Evolutionary conservation across 306 rosid genomes (phyloP).

Genomic region (Cercis canadensis): DNA sequence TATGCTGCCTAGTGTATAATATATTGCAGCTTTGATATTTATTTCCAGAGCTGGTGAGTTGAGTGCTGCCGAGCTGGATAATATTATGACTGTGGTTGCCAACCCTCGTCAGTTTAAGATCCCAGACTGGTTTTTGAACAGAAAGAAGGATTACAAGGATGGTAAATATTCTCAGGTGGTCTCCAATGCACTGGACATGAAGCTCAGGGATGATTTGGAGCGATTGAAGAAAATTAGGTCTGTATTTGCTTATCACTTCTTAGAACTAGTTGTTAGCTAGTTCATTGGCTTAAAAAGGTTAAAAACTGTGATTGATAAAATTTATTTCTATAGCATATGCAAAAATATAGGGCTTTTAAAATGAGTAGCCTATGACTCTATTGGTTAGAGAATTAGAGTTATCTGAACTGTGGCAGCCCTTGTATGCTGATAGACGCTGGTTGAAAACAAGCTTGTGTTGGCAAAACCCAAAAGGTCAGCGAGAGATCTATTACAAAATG

Average conservation of each 20-base stretch:
- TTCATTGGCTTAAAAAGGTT: too few relatives aligned
- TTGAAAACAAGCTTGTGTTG: background rate
- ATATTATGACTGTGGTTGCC: slow-evolving; percentile 53
- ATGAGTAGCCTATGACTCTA: background rate
- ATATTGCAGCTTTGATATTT: background rate
- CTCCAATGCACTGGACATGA: slow-evolving; percentile 56
- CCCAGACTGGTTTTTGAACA: slow-evolving; percentile 61
- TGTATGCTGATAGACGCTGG: background rate
- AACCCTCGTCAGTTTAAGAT: slow-evolving; percentile 60
- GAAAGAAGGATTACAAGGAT: slow-evolving; percentile 67
- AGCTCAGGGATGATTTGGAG: slow-evolving; percentile 62
- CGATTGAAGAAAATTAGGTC: slow-evolving; percentile 65
- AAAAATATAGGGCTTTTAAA: background rate
- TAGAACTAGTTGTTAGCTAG: background rate
- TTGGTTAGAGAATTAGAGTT: background rate
- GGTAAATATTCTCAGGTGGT: slow-evolving; percentile 61
- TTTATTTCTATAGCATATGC: too few relatives aligned
- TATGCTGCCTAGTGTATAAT: background rate
- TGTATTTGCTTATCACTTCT: background rate
- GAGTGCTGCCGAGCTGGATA: slow-evolving; percentile 62
- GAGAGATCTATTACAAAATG: background rate
- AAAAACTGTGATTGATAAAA: too few relatives aligned
- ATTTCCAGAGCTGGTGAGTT: slow-evolving; percentile 55
- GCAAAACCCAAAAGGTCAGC: too few relatives aligned
- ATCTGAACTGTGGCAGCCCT: background rate